A percentile compares a stretch with the other conserved stretches of the same genome.
These are phyloP conservation scores for Symbiodinium natans DNA, from an alignment of 73 alveolate genomes.

Conservation along the genomic window DNA sequence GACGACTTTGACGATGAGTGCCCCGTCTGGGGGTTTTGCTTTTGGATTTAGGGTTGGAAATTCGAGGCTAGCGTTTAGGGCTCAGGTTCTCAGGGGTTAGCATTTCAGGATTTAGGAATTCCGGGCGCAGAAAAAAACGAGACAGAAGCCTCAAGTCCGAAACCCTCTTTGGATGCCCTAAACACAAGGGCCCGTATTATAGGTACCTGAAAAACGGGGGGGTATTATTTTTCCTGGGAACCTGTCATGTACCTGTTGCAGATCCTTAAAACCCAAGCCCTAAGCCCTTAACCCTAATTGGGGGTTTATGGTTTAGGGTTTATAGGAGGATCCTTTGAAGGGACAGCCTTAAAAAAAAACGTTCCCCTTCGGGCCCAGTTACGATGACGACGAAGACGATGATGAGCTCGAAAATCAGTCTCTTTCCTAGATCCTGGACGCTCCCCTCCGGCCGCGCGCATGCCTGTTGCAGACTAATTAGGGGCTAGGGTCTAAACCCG, in stretches of 20 bases:
- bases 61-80: background rate
- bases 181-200: background rate
- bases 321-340: no score
- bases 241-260: no score
- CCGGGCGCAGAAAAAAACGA: background rate
- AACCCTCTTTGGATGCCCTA: background rate
- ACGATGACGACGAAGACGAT: conserved; percentile 77
- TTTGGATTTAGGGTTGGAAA: background rate
- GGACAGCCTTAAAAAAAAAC: no score
- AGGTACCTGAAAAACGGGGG: background rate
- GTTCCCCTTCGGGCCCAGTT: conserved; percentile 14
- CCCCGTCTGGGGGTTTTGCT: background rate
- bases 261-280: no score
- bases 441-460: background rate
- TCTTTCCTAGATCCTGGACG: background rate
- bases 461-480: background rate
- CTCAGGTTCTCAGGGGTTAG: background rate
- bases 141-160: background rate
- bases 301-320: no score
- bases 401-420: conserved; percentile 44
- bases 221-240: no score
- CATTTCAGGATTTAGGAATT: background rate
- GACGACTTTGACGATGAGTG: conserved; percentile 87
- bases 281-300: no score
- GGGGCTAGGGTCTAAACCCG: background rate